Evolutionary conservation across 306 rosid species (phyloP), one percentile per base, ranked within the genome.

Genomic region (Betula pendula): DNA sequence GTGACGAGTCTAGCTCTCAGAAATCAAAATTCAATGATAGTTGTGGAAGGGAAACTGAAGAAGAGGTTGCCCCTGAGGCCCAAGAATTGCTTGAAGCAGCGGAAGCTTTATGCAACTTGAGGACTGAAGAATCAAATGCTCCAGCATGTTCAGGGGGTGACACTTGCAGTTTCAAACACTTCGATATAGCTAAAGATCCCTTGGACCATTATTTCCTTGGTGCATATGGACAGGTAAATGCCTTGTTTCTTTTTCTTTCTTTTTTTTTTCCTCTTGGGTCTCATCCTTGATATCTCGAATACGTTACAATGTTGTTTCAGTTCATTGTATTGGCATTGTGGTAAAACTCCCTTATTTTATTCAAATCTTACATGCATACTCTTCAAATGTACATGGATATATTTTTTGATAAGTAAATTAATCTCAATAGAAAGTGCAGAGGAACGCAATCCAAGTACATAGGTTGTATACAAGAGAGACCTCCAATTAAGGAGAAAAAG

Each of bases 161-260:
- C 38, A 82, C 81, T 78, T 74, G 88, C 78, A 80, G 85, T 83
- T 89, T 91, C 89, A 91, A 91, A 77, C 93, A 90, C 82, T 96
- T 96, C 83, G 99, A 96, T 85, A 91, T 92, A 50, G 84, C 89
- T 38, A 84, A 31, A 85, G 98, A 91, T 87, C 98, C 99, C 63
- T 71, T 76, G 60, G 98, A 96, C 83, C 97, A 96, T 85, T 87
- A 92, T 82, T 96, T 81, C 79, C 86, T 89, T 75, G 94, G 97
- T 77, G 86, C 93, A 79, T 82, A 81, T 81, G 93, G 90, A 63
- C 99, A 91, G 96, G 99, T 95, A 84, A 77, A 79, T 71, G 25
- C 58, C n/a, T 49, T 50, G 14, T 77, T 49, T 77, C 56, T 27
- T 73, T 63, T 73, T n/a, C 33, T 29, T 2, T 29, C 33, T 29